These are phyloP conservation scores for Trichoderma sp. DNA, from an alignment of 2,329 filamentous ascomycete genomes.

Conservation along the genomic window DNA sequence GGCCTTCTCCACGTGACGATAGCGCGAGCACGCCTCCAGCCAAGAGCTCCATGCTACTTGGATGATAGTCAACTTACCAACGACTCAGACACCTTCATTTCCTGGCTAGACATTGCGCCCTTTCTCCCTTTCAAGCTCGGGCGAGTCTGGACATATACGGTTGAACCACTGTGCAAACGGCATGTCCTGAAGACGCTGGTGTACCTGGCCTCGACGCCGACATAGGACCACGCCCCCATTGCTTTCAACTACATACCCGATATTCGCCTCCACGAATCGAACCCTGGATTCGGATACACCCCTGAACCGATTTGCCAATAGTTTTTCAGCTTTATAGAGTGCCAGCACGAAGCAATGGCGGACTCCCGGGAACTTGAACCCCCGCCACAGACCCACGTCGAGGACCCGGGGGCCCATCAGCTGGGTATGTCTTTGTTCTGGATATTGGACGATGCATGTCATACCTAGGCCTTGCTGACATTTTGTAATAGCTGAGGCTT, in stretches of 20 bases:
- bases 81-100: neutral
- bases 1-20: slow-evolving; percentile 17
- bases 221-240: neutral
- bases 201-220: slow-evolving; percentile 11
- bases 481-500: slow-evolving; percentile 43
- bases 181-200: slow-evolving; percentile 8
- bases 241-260: neutral
- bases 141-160: neutral
- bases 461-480: slow-evolving; percentile 27
- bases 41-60: slow-evolving; percentile 8
- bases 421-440: slow-evolving; percentile 43
- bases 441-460: neutral
- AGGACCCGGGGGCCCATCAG: slow-evolving; percentile 60
- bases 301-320: neutral
- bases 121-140: neutral
- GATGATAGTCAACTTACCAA: neutral
- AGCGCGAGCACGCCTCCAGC: neutral
- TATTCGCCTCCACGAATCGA: slow-evolving; percentile 1
- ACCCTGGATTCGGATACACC: neutral
- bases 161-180: neutral
- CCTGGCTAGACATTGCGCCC: neutral
- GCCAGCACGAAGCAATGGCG: slow-evolving; percentile 29
- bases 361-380: slow-evolving; percentile 33
- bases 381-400: slow-evolving; percentile 34
- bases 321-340: neutral